Evolutionary conservation across 2,329 filamentous ascomycete species (phyloP), one percentile per base, ranked within the genome.

Genomic region (Colletotrichum navitas): DNA sequence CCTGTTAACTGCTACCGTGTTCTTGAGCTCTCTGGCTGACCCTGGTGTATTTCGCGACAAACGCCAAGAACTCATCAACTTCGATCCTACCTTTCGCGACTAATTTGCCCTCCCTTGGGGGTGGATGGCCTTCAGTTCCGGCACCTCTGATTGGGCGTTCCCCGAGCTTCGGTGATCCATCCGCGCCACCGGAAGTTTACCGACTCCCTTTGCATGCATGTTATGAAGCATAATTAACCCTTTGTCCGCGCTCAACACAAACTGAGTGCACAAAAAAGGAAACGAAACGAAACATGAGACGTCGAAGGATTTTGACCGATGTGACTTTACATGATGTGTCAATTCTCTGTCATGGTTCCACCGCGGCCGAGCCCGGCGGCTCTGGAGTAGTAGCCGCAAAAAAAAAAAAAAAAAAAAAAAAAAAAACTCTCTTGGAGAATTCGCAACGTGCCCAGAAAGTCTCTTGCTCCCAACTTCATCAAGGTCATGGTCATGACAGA

Each of bases 271-370:
- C 18, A 52, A 61, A 63, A 61, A 68, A n/a, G n/a, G n/a, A 71
- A 45, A 47, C 64, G 43, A 55, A 63, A n/a, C n/a, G 55, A 68
- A 68, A 51, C 45, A 68, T 68, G 68, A 68, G 63, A 64, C 68
- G 51, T 58, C 7, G 36, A 16, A 12, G 24, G 11, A 7, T 26
- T 29, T 45, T 64, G 18, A 36, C 45, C 41, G 45, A 68, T 36
- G 59, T 61, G 59, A 68, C 59, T 41, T 24, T 49, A 34, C 63
- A 71, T 36, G 18, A 64, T 68, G 59, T 60, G 68, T 68, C 65
- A 68, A 64, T 29, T 34, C 8, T 47, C 54, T 26, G 24, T 8
- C 65, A 64, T n/a, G 68, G 59, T 51, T 43, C 65, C 68, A 68
- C 68, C 59, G 3, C 47, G 65, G 39, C 51, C 24, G 64, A 16